Conservation (phyloP, 768 basidiomycete genomes). For the Dacryopinax primogenitus region DNA sequence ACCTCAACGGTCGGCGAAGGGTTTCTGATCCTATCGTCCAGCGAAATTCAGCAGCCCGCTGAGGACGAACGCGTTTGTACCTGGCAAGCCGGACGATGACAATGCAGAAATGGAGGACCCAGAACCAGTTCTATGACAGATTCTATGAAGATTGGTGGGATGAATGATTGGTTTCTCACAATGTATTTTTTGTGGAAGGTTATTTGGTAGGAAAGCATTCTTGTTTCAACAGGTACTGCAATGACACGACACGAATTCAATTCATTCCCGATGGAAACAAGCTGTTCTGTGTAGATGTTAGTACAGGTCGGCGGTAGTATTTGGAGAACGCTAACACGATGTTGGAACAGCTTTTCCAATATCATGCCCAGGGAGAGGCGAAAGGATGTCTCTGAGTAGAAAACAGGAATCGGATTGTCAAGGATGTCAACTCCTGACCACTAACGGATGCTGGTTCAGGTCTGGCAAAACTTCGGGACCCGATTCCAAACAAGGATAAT, state of each 20-base stretch:
- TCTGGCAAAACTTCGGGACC: too few species aligned
- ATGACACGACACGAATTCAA: neutral
- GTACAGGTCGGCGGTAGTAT: too few species aligned
- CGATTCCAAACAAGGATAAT: too few species aligned
- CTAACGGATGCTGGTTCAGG: too few species aligned
- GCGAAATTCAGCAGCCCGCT: constrained; percentile 1
- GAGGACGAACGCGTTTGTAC: neutral
- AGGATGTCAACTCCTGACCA: too few species aligned
- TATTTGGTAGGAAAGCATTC: neutral
- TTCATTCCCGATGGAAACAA: too few species aligned
- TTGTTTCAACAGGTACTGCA: neutral
- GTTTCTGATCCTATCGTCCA: neutral
- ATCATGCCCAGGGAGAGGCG: too few species aligned
- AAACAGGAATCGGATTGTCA: too few species aligned
- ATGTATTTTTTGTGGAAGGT: neutral
- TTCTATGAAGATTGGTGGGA: neutral
- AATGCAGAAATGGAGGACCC: neutral
- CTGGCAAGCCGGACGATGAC: neutral
- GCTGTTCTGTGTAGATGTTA: too few species aligned
- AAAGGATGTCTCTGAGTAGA: too few species aligned
- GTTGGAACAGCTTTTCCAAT: too few species aligned
- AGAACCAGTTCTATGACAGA: neutral
- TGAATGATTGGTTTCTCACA: neutral
- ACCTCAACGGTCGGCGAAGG: neutral
- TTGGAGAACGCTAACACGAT: too few species aligned